Evolutionary conservation across 2,329 filamentous ascomycete genomes (phyloP).

Genomic region (Pezicula radicicola): DNA sequence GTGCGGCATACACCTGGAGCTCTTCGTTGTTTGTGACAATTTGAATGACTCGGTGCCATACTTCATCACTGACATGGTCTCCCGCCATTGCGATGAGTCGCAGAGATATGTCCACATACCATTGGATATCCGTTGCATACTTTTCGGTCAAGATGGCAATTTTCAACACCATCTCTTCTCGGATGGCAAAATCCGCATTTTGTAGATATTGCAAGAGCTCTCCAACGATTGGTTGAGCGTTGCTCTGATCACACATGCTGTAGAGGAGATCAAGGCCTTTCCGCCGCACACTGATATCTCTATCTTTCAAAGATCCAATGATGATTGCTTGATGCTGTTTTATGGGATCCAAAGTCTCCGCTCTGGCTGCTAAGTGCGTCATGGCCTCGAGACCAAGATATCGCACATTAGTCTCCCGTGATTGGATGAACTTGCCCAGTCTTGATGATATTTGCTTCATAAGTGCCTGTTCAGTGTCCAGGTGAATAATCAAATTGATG

Average conservation of each 20-base stretch:
- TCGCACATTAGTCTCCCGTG: constrained; percentile 92
- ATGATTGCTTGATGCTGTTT: constrained; percentile 98
- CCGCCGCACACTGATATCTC: constrained; percentile 93
- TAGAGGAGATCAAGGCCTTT: constrained; percentile 96
- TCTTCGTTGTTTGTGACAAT: constrained; percentile 99
- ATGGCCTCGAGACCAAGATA: constrained; percentile 96
- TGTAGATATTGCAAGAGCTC: constrained; percentile 94
- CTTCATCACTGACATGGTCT: constrained; percentile 97
- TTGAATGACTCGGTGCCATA: constrained; percentile 98
- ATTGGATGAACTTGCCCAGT: constrained; percentile 93
- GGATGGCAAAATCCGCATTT: constrained; percentile 94
- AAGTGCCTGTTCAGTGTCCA: constrained; percentile 89
- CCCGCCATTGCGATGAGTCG: constrained; percentile 94
- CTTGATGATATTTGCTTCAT: constrained; percentile 95
- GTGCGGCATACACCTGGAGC: constrained; percentile 91
- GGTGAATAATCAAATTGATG: constrained; percentile 96
- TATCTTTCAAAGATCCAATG: constrained; percentile 86
- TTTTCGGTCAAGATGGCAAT: constrained; percentile 98
- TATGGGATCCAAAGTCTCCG: constrained; percentile 93
- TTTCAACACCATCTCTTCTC: constrained; percentile 99
- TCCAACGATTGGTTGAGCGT: constrained; percentile 87
- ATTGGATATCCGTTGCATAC: constrained; percentile 96
- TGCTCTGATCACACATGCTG: constrained; percentile 98
- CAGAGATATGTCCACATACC: constrained; percentile 98
- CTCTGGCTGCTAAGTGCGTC: constrained; percentile 92